Conservation (phyloP, 2,329 filamentous ascomycete genomes). For the Xylaria sp. region DNA sequence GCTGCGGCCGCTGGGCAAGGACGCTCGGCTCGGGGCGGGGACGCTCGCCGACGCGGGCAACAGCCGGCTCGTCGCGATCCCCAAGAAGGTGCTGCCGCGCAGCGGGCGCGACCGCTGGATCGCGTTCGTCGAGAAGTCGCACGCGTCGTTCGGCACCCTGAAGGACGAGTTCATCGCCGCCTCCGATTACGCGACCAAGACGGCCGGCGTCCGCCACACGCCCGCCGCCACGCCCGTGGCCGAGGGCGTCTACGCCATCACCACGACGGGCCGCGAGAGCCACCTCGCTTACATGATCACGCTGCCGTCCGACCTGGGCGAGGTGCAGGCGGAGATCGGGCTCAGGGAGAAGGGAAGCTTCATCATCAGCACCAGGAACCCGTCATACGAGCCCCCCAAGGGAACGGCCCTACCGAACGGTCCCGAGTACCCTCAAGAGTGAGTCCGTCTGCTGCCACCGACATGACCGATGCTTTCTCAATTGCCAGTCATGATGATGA, state of each 20-base stretch:
- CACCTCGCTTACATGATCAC: conserved; percentile 83
- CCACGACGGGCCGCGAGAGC: conserved; percentile 68
- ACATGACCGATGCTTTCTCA: conserved; percentile 13
- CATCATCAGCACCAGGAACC: conserved; percentile 79
- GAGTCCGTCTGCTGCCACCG: conserved; percentile 39
- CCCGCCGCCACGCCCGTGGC: conserved; percentile 76
- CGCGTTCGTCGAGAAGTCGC: conserved; percentile 79
- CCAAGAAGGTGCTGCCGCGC: conserved; percentile 80
- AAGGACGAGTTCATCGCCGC: conserved; percentile 71
- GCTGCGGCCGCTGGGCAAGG: conserved; percentile 70
- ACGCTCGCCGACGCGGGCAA: conserved; percentile 56
- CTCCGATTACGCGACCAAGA: conserved; percentile 75
- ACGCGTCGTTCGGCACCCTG: conserved; percentile 67
- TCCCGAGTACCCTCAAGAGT: conserved; percentile 73
- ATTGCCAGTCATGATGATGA: conserved; percentile 12
- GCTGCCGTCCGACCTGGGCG: conserved; percentile 67
- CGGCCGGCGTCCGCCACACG: conserved; percentile 66
- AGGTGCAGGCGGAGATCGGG: conserved; percentile 76
- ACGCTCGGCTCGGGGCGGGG: conserved; percentile 65
- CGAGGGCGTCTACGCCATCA: conserved; percentile 84
- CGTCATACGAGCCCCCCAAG: conserved; percentile 66
- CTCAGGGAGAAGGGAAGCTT: conserved; percentile 74
- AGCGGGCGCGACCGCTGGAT: conserved; percentile 73
- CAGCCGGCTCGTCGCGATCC: conserved; percentile 74
- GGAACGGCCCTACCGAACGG: conserved; percentile 64